Conservation (phyloP, 768 basidiomycete species). For the Hortiboletus flavorubellus region DNA sequence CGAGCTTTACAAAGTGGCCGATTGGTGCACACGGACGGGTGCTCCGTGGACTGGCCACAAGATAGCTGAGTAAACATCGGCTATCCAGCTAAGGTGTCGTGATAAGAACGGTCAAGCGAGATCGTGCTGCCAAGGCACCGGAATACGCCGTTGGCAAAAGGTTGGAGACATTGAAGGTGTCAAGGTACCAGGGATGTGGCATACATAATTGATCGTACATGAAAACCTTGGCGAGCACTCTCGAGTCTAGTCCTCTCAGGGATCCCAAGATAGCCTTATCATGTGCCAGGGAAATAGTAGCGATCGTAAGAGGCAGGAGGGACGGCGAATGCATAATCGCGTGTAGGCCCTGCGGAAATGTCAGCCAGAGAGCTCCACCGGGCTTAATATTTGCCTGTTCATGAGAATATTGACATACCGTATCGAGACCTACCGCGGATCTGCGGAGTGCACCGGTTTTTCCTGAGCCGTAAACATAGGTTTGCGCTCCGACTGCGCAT, state of each 20-base stretch:
- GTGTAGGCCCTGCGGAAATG: slow-evolving; percentile 19
- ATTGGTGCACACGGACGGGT: slow-evolving; percentile 12
- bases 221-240: slow-evolving; percentile 16
- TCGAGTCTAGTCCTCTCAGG: slow-evolving; percentile 27
- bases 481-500: slow-evolving; percentile 1
- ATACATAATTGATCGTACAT: slow-evolving; percentile 16
- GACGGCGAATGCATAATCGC: slow-evolving; percentile 23
- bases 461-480: slow-evolving; percentile 1
- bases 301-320: slow-evolving; percentile 23
- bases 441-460: slow-evolving; percentile 17
- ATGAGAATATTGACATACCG: slow-evolving; percentile 27
- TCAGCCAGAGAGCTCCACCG: slow-evolving; percentile 21
- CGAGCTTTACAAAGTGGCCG: slow-evolving; percentile 3
- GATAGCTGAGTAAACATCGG: slow-evolving; percentile 5
- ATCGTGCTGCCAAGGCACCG: slow-evolving; percentile 22
- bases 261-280: slow-evolving; percentile 32
- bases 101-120: slow-evolving; percentile 9
- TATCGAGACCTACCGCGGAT: slow-evolving; percentile 28
- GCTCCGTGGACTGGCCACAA: slow-evolving; percentile 6
- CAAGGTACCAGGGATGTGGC: slow-evolving; percentile 23
- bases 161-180: slow-evolving; percentile 5
- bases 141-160: slow-evolving; percentile 6
- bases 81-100: slow-evolving; percentile 2
- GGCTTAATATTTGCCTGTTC: slow-evolving; percentile 10
- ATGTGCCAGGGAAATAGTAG: slow-evolving; percentile 10